A percentile compares a stretch with the other conserved stretches of the same genome.
These are phyloP conservation scores for Fusarium sp. DNA, from an alignment of 2,329 filamentous ascomycete species.

Conservation along the genomic window DNA sequence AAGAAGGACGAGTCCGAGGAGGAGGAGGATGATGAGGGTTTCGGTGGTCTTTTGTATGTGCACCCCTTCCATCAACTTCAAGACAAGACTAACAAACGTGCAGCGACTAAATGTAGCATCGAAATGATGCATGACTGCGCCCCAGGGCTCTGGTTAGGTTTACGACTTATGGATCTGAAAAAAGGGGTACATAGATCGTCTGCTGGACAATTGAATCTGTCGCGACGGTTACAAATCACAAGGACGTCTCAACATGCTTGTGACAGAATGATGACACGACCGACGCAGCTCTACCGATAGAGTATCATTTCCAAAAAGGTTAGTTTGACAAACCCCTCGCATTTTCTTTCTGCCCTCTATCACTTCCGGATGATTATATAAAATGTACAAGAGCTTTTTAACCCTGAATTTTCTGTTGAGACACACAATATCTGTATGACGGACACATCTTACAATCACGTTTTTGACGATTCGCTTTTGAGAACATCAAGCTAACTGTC, in stretches of 20 bases:
- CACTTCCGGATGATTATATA: conserved; percentile 67
- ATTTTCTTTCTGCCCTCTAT: conserved; percentile 5
- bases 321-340: conserved; percentile 51
- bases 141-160: conserved; percentile 59
- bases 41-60: conserved; percentile 83
- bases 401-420: conserved; percentile 73
- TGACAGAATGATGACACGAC: conserved; percentile 42
- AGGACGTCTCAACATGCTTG: conserved; percentile 33
- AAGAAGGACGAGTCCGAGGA: conserved; percentile 77
- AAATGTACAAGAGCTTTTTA: conserved; percentile 74
- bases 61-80: neutral
- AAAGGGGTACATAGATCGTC: conserved; percentile 62
- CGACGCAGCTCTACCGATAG: conserved; percentile 21
- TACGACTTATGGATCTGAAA: conserved; percentile 58
- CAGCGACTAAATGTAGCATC: conserved; percentile 64
- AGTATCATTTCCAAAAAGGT: conserved; percentile 55
- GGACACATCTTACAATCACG: conserved; percentile 46
- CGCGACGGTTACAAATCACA: conserved; percentile 52
- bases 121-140: conserved; percentile 57
- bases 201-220: conserved; percentile 58
- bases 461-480: conserved; percentile 42
- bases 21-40: conserved; percentile 76
- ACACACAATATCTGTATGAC: conserved; percentile 70
- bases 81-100: conserved; percentile 55
- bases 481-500: conserved; percentile 57